A percentile compares a stretch with the other conserved stretches of the same genome.
phyloP scores from a whole-genome alignment of 805 yeast genomes.

The Suhomyces pyralidae region DNA sequence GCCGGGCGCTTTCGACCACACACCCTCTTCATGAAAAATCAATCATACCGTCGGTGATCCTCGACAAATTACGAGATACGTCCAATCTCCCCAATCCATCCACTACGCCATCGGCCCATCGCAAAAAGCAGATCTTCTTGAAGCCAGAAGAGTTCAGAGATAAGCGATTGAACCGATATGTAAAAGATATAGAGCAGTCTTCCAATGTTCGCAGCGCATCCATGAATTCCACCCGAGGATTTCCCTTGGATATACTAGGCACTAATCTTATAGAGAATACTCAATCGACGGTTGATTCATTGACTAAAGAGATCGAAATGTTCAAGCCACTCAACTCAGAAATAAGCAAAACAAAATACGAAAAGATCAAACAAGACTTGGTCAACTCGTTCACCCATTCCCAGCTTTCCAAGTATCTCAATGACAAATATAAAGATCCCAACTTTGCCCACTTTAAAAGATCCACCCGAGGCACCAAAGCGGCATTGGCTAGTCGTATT shows the following conservation, averaged over 20 bases:
- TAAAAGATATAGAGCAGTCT: slow-evolving; percentile 8
- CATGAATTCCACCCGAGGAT: background rate
- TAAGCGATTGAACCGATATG: slow-evolving; percentile 13
- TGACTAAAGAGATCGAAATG: slow-evolving; percentile 5
- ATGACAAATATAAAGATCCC: slow-evolving; percentile 5
- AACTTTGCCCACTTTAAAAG: slow-evolving; percentile 4
- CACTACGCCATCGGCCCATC: background rate
- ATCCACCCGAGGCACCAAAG: slow-evolving; percentile 10
- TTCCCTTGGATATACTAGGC: slow-evolving; percentile 6
- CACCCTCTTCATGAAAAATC: slow-evolving; percentile 5
- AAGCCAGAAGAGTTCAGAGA: slow-evolving; percentile 17
- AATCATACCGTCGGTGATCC: slow-evolving; percentile 14
- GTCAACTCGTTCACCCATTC: slow-evolving; percentile 10
- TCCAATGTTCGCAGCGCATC: slow-evolving; percentile 3
- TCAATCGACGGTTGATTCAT: background rate
- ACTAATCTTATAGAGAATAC: slow-evolving; percentile 4
- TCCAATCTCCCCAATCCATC: slow-evolving; percentile 7
- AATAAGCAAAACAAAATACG: slow-evolving; percentile 7
- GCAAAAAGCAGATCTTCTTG: slow-evolving; percentile 12
- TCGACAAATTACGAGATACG: slow-evolving; percentile 12
- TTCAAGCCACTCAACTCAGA: slow-evolving; percentile 7
- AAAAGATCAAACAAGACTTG: slow-evolving; percentile 6
- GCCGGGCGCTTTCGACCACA: background rate
- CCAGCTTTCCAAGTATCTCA: slow-evolving; percentile 11
- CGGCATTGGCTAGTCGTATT: slow-evolving; percentile 22